Base-by-base conservation (phyloP, 345 rosid genomes). In the Arabis hirsuta region DNA sequence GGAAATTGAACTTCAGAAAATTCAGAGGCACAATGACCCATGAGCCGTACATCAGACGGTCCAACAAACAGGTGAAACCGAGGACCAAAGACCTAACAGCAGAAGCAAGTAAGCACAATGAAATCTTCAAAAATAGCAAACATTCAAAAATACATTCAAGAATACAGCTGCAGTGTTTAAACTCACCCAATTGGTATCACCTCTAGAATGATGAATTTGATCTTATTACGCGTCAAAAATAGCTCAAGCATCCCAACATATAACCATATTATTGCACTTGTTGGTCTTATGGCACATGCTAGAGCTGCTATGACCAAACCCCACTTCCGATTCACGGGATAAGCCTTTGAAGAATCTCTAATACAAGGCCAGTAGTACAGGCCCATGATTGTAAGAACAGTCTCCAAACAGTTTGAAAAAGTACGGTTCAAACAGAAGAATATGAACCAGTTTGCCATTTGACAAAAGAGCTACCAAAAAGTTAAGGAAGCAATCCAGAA, bases 351-450 rank as follows among this genome's bases (percentile, higher is more conserved):
- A 82, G 85, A 64, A 7, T 57, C 67, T 86, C 94, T 84, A 78
- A 91, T 61, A 76, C 88, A 85, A 1, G 99, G 98, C 96, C 99
- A 95, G 77, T 85, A 82, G 83, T 88, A 91, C 47, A 95, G 78
- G 24, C 96, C 83, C 27, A 88, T 88, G 67, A 95, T 77, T 12
- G 92, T 91, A 50, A 95, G 96, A 72, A 87, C 92, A 66, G 99
- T 88, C 85, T 91, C 98, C 82, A 90, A 80, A 78, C 90, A 82
- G 78, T 91, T 91, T 65, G 99, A 90, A 71, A 95, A 85, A 20
- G 98, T 95, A 19, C 99, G 94, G 65, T 84, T 86, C 76, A 95
- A 78, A 77, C 96, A 95, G 85, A 84, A 95, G 80, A 91, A 91
- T 76, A 84, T 72, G 76, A 95, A 91, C 99, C 96, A 91, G 73